Evolutionary conservation across 202 grass and related monocot genomes (phyloP).

Genomic region (Setaria italica): DNA sequence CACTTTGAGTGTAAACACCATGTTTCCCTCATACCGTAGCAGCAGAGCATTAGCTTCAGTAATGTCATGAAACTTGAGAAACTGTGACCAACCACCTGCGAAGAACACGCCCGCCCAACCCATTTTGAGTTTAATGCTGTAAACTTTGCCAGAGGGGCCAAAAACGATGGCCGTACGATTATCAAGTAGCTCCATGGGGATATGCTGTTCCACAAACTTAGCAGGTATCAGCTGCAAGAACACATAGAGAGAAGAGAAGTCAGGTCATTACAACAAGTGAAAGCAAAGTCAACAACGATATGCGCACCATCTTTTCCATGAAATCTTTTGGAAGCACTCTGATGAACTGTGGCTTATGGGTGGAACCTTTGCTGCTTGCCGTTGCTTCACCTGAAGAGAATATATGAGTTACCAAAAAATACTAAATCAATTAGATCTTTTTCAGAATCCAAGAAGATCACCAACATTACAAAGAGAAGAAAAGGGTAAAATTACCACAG

Average conservation of each 20-base stretch:
- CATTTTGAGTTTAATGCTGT: not conserved
- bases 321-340: not conserved
- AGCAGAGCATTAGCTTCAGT: not conserved
- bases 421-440: not conserved
- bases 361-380: not conserved
- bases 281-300: not conserved
- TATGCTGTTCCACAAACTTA: not conserved
- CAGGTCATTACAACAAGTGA: not conserved
- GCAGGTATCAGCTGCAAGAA: not conserved
- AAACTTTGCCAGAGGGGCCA: not conserved
- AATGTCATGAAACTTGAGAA: not conserved
- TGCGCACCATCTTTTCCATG: not conserved
- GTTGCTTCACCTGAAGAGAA: not conserved
- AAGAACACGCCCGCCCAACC: not conserved
- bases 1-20: not conserved
- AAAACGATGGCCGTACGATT: not conserved
- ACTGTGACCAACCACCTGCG: not conserved
- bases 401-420: too few species aligned
- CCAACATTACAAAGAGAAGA: too few species aligned
- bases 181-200: not conserved
- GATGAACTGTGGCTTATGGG: not conserved
- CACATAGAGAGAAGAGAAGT: not conserved
- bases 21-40: not conserved
- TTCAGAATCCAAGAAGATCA: too few species aligned
- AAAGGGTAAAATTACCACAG: too few species aligned